Evolutionary conservation across 164 flowering plant species (phyloP), one percentile per base, ranked within the genome.

Genomic region (Echeveria elegans): DNA sequence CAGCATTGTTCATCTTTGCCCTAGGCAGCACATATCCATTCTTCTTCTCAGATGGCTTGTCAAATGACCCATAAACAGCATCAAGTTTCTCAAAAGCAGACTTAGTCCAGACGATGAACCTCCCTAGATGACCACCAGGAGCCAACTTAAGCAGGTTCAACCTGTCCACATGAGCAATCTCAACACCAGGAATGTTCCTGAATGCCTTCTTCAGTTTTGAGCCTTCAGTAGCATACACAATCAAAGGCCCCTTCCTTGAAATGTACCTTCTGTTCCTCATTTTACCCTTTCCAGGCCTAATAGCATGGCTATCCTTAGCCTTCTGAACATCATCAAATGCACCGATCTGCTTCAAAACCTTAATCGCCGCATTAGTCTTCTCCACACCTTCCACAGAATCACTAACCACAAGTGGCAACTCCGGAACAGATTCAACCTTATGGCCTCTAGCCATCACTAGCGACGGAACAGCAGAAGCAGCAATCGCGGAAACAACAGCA

Each of bases 61-160:
- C 95, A 23, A 89, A 88, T 2, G 86, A 61, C 2, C 98, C 98
- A 36, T 86, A 92, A 23, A 92, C 80, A 0, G 82, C 77, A 62
- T 92, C 98, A 38, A 92, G 75, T 81, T 86, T 92, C 87, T 92
- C 98, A 28, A 87, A 82, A 0, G 98, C 96, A 0, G 88, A 79
- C 66, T 87, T 88, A 9, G 96, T 92, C 96, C 98, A 92, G 28
- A 92, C 75, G 21, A 92, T 79, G 69, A 92, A 88, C 77, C 98
- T 61, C 0, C 98, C 98, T 0, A 89, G 79, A 66, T 92, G 98
- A 23, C 96, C 96, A 66, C 98, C 98, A 14, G 96, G 96, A 6
- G 97, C 96, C 3, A 92, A 82, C 83, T 86, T 89, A 72, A 92
- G 53, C 47, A 92, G 74, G 29, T 88, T 89, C 18, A 92, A 80